Percentiles rank a stretch among this genome's conserved stretches.
These are phyloP conservation scores for Candida freyschussii DNA, from an alignment of 1,139 yeast species.

Conservation along the genomic window DNA sequence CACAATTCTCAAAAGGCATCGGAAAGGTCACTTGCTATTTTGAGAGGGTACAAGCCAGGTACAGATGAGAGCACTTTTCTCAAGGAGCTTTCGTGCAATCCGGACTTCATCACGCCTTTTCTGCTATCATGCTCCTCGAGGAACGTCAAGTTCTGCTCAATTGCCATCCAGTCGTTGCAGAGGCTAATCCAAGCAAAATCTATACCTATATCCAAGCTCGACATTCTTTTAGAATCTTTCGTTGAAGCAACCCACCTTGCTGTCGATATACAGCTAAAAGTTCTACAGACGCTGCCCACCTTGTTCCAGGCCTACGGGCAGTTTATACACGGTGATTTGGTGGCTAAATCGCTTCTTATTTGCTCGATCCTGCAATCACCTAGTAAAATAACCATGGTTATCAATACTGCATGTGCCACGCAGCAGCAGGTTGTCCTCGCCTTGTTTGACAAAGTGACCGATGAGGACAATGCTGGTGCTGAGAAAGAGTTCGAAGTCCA, in stretches of 20 bases:
- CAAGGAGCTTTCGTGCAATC: conserved; percentile 34
- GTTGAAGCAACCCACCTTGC: conserved; percentile 73
- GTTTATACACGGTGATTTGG: conserved; percentile 48
- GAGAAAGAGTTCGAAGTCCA: conserved; percentile 31
- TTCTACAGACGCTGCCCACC: conserved; percentile 79
- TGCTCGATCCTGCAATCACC: conserved; percentile 69
- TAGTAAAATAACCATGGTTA: conserved; percentile 69
- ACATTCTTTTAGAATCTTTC: conserved; percentile 58
- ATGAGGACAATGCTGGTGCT: conserved; percentile 31
- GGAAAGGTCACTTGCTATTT: conserved; percentile 26
- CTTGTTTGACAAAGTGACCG: conserved; percentile 61
- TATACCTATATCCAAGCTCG: conserved; percentile 49
- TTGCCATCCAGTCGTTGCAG: conserved; percentile 68
- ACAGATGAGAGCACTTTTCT: conserved; percentile 17
- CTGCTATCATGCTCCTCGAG: conserved; percentile 68
- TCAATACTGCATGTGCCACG: conserved; percentile 92
- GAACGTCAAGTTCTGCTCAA: conserved; percentile 66
- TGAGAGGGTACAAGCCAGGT: conserved; percentile 25
- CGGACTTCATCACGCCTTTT: conserved; percentile 64
- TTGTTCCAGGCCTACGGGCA: conserved; percentile 60
- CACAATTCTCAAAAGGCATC: conserved; percentile 18
- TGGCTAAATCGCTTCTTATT: conserved; percentile 58
- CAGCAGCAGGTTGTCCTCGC: conserved; percentile 77
- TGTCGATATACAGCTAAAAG: conserved; percentile 77
- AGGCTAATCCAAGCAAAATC: conserved; percentile 47